phyloP scores from a whole-genome alignment of 257 asterid species.

The Nicotiana attenuata region DNA sequence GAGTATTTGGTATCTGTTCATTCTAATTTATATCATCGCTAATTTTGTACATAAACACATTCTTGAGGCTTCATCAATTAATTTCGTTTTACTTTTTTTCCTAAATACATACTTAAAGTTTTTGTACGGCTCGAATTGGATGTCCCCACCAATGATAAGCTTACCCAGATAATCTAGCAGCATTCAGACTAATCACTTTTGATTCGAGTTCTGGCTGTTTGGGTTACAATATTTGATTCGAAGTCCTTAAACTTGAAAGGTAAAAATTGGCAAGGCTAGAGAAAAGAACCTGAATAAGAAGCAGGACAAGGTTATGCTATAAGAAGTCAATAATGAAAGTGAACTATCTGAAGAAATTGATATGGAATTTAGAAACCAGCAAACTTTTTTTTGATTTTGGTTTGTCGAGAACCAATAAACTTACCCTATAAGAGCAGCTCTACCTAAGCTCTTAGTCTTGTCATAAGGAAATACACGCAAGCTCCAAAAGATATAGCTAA shows the following conservation, averaged over 20 bases:
- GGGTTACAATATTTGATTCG: background rate
- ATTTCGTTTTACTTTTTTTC: no score
- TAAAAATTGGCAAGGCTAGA: background rate
- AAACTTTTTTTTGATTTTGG: background rate
- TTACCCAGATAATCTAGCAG: no score
- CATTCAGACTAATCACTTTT: no score
- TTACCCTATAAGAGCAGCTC: constrained; percentile 86
- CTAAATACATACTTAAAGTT: no score
- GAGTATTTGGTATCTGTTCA: no score
- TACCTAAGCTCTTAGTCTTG: constrained; percentile 76
- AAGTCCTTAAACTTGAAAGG: background rate
- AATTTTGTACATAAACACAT: no score
- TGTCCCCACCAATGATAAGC: no score
- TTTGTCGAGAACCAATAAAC: constrained; percentile 9
- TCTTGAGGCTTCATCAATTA: no score
- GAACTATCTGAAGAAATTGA: background rate
- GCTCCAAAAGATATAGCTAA: constrained; percentile 90
- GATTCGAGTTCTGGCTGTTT: no score
- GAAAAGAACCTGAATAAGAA: background rate
- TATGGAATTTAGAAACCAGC: background rate
- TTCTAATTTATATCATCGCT: no score
- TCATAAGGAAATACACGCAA: constrained; percentile 91
- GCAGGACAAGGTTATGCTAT: background rate
- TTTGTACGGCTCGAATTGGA: no score
- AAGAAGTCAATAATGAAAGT: background rate